Evolutionary conservation across 495 filamentous ascomycete species (phyloP), one percentile per base, ranked within the genome.

Genomic region (Trichoderma gamsii): DNA sequence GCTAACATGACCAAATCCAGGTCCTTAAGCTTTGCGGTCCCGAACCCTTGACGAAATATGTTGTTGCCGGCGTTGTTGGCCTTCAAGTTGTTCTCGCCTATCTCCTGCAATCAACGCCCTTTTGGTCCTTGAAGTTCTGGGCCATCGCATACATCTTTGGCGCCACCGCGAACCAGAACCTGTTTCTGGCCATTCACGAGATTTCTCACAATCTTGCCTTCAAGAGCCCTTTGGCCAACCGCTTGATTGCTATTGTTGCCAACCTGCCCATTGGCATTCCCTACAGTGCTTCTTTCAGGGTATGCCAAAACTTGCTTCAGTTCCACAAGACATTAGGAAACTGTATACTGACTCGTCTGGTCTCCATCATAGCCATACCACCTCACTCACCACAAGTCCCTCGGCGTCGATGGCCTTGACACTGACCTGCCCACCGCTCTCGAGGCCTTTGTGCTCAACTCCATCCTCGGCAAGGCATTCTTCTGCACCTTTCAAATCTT

Each of bases 401-500:
- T 99, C 68, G 96, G 96, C 71, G 93, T 99, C 52, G 90, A 95
- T 71, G 96, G 96, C 63, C 87, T 98, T 61, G 96, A 99, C 79
- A 96, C 93, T 65, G 96, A 99, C 72, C 88, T 99, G 3, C 96
- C 96, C 12, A 98, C 96, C 38, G 85, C 90, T 69, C 77, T 96
- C 56, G 96, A 99, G 81, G 96, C 93, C 72, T 77, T 97, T 76
- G 89, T 98, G 78, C 89, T 99, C 70, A 90, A 97, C 83, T 96
- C 92, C n/a, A 85, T 99, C 74, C 85, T 93, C 21, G 96, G 96
- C 72, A 99, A 99, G 77, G 90, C 96, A 70, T 98, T 99, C 84
- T 99, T 99, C 86, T 96, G 91, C 82, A 98, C 96, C 72, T 98
- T 97, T 82, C 96, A 99, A 79, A 97, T 99, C 77, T 82, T 99